Evolutionary conservation across 148 eudicot genomes (phyloP), one percentile per base, ranked within the genome.

Genomic region (Silene conica): DNA sequence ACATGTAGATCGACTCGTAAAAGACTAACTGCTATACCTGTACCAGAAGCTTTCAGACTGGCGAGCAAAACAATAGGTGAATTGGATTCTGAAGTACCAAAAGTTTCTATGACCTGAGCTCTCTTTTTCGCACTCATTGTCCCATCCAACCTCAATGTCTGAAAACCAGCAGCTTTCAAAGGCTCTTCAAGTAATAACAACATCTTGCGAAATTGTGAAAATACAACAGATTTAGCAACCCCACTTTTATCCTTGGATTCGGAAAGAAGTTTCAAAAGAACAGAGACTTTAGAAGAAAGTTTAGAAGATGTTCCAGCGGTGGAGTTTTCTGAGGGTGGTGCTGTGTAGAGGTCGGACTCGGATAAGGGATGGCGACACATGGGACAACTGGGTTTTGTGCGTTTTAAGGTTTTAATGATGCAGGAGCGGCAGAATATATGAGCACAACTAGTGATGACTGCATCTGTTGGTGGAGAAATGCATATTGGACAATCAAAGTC

Each of bases 401-500:
- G 87, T 72, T 87, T 88, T 58, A 95, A 63, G 28, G 97, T 90
- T 73, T 89, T 89, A 10, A 86, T 71, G 69, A 95, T 95, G 93
- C 98, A 95, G 64, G 85, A 58, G 60, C 83, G 83, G 78, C 98
- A 95, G 72, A 88, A 92, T 66, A 95, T 86, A 65, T 95, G 98
- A n/a, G 93, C 92, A 80, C 98, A 95, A 26, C 82, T 67, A 10
- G 98, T 95, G 22, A 95, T 95, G 26, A 95, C 83, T 10, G 81
- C 77, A 69, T 95, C 81, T 1, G 87, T 82, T n/a, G 98, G 98
- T 16, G 93, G 90, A 77, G 87, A 86, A 14, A 92, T 90, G 74
- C 98, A 95, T 72, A 95, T 92, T 46, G 97, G 97, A 81, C 98
- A 95, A 84, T 95, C 97, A 31, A 95, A 83, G 70, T 92, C 97